Conservation (phyloP, 2,329 filamentous ascomycete species). For the Botrytis byssoidea region DNA sequence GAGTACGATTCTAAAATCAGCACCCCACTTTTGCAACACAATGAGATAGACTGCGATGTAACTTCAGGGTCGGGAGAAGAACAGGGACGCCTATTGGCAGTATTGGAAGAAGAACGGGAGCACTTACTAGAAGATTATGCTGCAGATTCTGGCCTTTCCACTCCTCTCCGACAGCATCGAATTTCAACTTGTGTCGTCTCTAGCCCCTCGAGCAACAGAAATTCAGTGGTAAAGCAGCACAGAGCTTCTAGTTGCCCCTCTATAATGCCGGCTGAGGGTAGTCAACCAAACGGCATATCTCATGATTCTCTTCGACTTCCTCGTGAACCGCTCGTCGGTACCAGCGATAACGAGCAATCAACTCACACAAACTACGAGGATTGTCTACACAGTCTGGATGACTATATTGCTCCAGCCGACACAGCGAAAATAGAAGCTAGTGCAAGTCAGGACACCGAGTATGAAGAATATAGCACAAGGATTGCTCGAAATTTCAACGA, state of each 20-base stretch:
- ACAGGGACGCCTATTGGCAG: background rate
- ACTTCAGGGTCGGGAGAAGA: background rate
- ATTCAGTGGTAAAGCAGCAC: slow-evolving; percentile 2
- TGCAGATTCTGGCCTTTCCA: slow-evolving; percentile 2
- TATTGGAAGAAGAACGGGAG: slow-evolving; percentile 8
- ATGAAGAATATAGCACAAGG: background rate
- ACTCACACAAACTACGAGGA: slow-evolving; percentile 12
- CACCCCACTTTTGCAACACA: background rate
- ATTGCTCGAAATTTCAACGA: background rate
- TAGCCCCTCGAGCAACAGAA: background rate
- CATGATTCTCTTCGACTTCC: slow-evolving; percentile 1
- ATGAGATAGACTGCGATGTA: background rate
- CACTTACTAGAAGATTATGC: slow-evolving; percentile 13
- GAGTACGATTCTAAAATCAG: background rate
- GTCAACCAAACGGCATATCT: background rate
- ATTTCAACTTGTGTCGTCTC: slow-evolving; percentile 8
- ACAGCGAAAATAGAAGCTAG: slow-evolving; percentile 8
- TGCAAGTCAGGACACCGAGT: background rate
- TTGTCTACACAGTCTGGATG: slow-evolving; percentile 11
- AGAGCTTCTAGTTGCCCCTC: slow-evolving; percentile 15
- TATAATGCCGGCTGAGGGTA: background rate
- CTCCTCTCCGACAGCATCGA: slow-evolving; percentile 10
- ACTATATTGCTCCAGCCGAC: slow-evolving; percentile 12
- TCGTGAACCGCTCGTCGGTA: background rate
- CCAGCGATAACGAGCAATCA: slow-evolving; percentile 2